These are phyloP conservation scores for Mortierella antarctica DNA, from an alignment of 192 early-diverging fungal species.

Conservation along the genomic window DNA sequence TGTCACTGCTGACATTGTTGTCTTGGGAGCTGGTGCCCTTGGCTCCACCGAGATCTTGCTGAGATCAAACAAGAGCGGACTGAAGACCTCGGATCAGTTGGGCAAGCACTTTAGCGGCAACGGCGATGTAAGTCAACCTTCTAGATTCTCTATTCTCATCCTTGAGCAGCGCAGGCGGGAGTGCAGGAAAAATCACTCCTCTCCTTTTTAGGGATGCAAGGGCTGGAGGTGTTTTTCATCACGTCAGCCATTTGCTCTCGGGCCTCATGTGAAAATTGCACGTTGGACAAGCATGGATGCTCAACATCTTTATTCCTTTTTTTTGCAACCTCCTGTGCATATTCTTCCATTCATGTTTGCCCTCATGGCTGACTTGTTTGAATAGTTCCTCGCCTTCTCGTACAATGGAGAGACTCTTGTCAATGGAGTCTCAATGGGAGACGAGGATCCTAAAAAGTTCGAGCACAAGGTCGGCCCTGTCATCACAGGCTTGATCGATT, in stretches of 20 bases:
- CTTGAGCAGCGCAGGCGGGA: not conserved
- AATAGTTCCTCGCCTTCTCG: constrained; percentile 48
- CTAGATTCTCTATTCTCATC: not conserved
- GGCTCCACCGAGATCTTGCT: constrained; percentile 57
- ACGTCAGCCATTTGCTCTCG: not conserved
- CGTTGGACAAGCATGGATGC: not conserved
- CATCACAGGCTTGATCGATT: constrained; percentile 59
- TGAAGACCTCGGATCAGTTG: constrained; percentile 44
- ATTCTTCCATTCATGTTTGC: not conserved
- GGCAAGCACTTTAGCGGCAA: constrained; percentile 60
- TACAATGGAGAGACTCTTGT: constrained; percentile 41
- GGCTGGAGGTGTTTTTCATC: not conserved
- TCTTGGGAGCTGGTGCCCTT: constrained; percentile 56
- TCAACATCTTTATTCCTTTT: constrained; percentile 5
- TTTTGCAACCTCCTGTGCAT: not conserved
- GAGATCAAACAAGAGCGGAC: constrained; percentile 47
- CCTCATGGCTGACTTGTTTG: not conserved
- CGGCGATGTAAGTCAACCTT: constrained; percentile 57
- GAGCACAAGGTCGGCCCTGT: constrained; percentile 53
- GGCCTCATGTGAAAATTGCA: constrained; percentile 7
- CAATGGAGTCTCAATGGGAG: constrained; percentile 48
- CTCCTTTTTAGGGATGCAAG: not conserved
- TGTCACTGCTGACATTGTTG: constrained; percentile 57
- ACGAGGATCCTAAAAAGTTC: constrained; percentile 39
- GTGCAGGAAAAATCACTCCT: not conserved